A percentile compares a stretch with the other conserved stretches of the same genome.
These are phyloP conservation scores for Colletotrichum karsti DNA, from an alignment of 2,329 filamentous ascomycete species.

Conservation along the genomic window DNA sequence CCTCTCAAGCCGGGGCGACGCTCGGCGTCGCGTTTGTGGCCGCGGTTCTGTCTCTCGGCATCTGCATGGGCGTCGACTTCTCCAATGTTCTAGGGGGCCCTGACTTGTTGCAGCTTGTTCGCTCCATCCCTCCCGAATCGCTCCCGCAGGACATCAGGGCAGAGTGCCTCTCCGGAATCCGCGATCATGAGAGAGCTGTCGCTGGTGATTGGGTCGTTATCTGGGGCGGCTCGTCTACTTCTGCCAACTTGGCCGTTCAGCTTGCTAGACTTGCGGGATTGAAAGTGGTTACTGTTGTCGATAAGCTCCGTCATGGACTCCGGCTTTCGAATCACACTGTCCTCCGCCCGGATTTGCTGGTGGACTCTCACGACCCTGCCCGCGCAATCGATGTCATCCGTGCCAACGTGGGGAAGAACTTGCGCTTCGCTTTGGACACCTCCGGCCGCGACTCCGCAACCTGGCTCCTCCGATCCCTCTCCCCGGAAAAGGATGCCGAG, in stretches of 20 bases:
- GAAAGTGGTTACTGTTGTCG: conserved; percentile 71
- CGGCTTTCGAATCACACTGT: conserved; percentile 57
- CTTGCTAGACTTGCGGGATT: conserved; percentile 73
- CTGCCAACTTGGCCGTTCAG: conserved; percentile 72
- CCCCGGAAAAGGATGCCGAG: conserved; percentile 35
- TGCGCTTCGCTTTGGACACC: conserved; percentile 76
- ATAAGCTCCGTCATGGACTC: conserved; percentile 72
- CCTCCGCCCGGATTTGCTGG: conserved; percentile 66
- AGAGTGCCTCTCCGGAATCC: conserved; percentile 69
- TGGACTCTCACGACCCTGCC: conserved; percentile 72
- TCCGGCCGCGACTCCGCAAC: conserved; percentile 70
- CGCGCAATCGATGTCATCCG: conserved; percentile 73
- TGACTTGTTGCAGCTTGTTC: conserved; percentile 63
- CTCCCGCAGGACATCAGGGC: conserved; percentile 69
- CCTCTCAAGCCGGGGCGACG: conserved; percentile 65
- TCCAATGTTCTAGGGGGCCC: conserved; percentile 60
- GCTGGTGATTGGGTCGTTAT: conserved; percentile 76
- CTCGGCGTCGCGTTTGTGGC: conserved; percentile 78
- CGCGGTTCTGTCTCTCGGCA: conserved; percentile 70
- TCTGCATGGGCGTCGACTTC: conserved; percentile 77
- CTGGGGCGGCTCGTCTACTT: conserved; percentile 81
- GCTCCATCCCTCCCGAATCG: conserved; percentile 49
- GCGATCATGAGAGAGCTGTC: conserved; percentile 59
- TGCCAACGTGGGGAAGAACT: conserved; percentile 61
- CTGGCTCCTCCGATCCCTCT: conserved; percentile 63